Evolutionary conservation across 148 eudicot genomes (phyloP).

Genomic region (Nepenthes mirabilis): DNA sequence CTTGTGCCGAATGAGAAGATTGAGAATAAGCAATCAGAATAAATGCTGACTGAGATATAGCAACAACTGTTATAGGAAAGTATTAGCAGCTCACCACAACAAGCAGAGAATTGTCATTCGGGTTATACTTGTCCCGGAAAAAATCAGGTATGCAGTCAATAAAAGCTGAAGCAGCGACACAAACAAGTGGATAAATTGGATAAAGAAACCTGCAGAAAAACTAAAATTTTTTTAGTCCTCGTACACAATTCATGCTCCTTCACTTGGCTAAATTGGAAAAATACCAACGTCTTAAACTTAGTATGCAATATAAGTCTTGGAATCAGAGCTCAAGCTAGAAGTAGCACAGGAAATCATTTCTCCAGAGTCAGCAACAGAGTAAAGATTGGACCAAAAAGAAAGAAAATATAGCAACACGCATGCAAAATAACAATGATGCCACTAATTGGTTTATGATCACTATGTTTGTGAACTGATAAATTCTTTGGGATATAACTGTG

Average conservation of each 20-base stretch:
- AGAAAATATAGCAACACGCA: too few species aligned
- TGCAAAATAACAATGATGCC: too few species aligned
- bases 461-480: too few species aligned
- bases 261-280: neutral
- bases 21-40: conserved; percentile 6
- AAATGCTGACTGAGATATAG: conserved; percentile 3
- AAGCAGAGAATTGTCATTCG: conserved; percentile 34
- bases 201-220: conserved; percentile 73
- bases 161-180: conserved; percentile 94
- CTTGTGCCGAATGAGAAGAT: conserved; percentile 13
- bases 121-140: conserved; percentile 56
- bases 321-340: too few species aligned
- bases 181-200: conserved; percentile 89
- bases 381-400: too few species aligned
- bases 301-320: too few species aligned
- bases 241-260: neutral
- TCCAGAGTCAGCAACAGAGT: too few species aligned
- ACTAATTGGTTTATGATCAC: too few species aligned
- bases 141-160: conserved; percentile 88
- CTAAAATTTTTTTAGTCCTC: conserved; percentile 1
- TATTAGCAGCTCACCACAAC: conserved; percentile 34
- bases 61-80: neutral
- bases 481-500: too few species aligned
- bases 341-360: too few species aligned
- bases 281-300: too few species aligned